Conservation (phyloP, 192 early-diverging fungal species). For the Entomortierella lignicola region DNA sequence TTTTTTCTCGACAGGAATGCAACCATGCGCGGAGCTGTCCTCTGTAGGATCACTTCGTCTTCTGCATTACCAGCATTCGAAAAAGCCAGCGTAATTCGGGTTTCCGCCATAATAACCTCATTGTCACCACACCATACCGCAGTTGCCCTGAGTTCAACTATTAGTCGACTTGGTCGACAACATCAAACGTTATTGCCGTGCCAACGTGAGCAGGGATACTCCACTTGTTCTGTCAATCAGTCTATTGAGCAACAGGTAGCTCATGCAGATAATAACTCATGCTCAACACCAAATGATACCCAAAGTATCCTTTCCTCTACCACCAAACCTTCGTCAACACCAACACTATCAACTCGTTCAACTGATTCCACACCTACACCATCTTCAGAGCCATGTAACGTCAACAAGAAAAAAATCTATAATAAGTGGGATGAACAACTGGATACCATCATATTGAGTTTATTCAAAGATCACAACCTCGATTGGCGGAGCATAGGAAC, state of each 20-base stretch:
- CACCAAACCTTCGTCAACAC: not conserved
- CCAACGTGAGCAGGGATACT: constrained; percentile 4
- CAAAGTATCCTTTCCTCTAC: not conserved
- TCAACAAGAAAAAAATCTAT: constrained; percentile 3
- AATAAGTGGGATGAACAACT: constrained; percentile 20
- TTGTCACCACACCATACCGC: not conserved
- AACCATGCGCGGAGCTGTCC: constrained; percentile 18
- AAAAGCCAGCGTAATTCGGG: not conserved
- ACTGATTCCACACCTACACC: not conserved
- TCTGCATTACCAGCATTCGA: not conserved
- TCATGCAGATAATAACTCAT: not conserved
- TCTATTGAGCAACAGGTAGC: no score
- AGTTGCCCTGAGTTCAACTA: not conserved
- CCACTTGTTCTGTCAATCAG: constrained; percentile 1
- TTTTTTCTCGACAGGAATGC: not conserved
- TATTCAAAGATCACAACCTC: constrained; percentile 10
- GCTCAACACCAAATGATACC: not conserved
- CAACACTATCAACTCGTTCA: not conserved
- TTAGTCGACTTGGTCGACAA: not conserved
- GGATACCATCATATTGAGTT: constrained; percentile 16
- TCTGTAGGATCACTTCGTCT: constrained; percentile 11
- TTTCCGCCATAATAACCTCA: not conserved
- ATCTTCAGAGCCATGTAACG: not conserved
- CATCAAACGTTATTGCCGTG: not conserved
- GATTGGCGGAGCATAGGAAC: constrained; percentile 34